Evolutionary conservation across 2,329 filamentous ascomycete species (phyloP).

Genomic region (Cordyceps javanica): DNA sequence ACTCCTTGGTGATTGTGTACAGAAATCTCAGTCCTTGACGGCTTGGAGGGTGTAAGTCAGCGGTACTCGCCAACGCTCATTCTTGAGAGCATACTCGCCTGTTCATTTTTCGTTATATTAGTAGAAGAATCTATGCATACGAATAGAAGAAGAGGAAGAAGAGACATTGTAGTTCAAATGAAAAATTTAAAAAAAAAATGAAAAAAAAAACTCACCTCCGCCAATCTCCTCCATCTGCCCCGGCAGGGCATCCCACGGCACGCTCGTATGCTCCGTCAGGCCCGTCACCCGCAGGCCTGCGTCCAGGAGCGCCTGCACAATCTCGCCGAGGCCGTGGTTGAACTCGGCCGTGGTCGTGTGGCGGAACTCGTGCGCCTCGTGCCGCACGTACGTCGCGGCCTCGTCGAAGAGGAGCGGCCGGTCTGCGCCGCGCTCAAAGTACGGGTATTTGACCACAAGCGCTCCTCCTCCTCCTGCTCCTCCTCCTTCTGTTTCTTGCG

Average conservation of each 20-base stretch:
- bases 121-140: too few relatives aligned
- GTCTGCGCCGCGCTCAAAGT: slow-evolving; percentile 14
- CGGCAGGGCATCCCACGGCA: slow-evolving; percentile 12
- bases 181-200: too few relatives aligned
- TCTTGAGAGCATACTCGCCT: slow-evolving; percentile 14
- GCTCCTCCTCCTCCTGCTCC: neutral
- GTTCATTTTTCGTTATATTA: too few relatives aligned
- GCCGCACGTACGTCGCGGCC: slow-evolving; percentile 11
- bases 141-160: too few relatives aligned
- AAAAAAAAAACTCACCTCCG: slow-evolving; percentile 8
- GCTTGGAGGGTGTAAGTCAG: slow-evolving; percentile 15
- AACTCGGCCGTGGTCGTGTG: slow-evolving; percentile 12
- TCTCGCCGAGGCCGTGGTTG: slow-evolving; percentile 16
- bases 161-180: too few relatives aligned
- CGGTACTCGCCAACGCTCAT: slow-evolving; percentile 13
- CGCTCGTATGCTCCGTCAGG: slow-evolving; percentile 15
- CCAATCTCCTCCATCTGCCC: slow-evolving; percentile 11
- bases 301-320: slow-evolving; percentile 15
- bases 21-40: slow-evolving; percentile 9
- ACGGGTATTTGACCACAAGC: slow-evolving; percentile 13
- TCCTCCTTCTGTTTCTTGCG: too few relatives aligned
- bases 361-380: slow-evolving; percentile 5
- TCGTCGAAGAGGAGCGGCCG: slow-evolving; percentile 10
- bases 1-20: neutral
- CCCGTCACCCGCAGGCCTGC: slow-evolving; percentile 11